Evolutionary conservation across 495 filamentous ascomycete genomes (phyloP).

Genomic region (Aspergillus cavernicola): DNA sequence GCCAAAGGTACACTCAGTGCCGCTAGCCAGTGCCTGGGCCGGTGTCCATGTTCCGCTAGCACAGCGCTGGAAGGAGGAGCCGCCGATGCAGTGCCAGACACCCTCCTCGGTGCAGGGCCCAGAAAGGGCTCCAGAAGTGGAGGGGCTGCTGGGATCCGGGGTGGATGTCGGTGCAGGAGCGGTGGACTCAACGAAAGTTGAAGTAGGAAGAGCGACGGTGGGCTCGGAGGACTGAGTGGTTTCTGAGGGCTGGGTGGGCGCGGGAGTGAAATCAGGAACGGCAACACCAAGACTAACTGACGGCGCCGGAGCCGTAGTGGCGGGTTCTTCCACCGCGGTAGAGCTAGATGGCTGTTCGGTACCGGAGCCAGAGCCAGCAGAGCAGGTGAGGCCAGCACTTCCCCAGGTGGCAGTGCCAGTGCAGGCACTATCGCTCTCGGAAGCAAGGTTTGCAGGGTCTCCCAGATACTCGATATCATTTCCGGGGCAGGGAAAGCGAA

Average conservation of each 20-base stretch:
- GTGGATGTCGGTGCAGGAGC: constrained; percentile 11
- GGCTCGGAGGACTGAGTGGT: constrained; percentile 1
- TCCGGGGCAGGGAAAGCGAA: constrained; percentile 72
- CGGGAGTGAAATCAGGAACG: constrained; percentile 7
- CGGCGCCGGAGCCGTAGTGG: constrained; percentile 1
- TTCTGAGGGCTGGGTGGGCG: background rate
- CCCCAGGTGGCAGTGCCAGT: constrained; percentile 31
- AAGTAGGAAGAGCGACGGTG: constrained; percentile 22
- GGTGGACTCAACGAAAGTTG: constrained; percentile 1
- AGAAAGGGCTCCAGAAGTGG: constrained; percentile 24
- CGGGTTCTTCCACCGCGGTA: background rate
- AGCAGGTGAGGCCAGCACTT: constrained; percentile 19
- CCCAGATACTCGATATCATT: constrained; percentile 46
- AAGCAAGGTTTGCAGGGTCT: constrained; percentile 20
- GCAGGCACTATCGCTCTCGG: constrained; percentile 29
- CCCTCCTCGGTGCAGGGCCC: constrained; percentile 40
- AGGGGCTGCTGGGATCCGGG: constrained; percentile 4
- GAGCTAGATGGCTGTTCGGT: constrained; percentile 11
- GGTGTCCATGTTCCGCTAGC: constrained; percentile 59
- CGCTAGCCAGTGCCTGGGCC: constrained; percentile 50
- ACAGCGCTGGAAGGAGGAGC: constrained; percentile 57
- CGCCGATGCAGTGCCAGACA: constrained; percentile 63
- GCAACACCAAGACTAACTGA: constrained; percentile 6
- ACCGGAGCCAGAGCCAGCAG: constrained; percentile 11
- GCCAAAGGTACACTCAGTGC: constrained; percentile 57